Conservation (phyloP, 2,329 filamentous ascomycete species). For the Xylaria sp. region DNA sequence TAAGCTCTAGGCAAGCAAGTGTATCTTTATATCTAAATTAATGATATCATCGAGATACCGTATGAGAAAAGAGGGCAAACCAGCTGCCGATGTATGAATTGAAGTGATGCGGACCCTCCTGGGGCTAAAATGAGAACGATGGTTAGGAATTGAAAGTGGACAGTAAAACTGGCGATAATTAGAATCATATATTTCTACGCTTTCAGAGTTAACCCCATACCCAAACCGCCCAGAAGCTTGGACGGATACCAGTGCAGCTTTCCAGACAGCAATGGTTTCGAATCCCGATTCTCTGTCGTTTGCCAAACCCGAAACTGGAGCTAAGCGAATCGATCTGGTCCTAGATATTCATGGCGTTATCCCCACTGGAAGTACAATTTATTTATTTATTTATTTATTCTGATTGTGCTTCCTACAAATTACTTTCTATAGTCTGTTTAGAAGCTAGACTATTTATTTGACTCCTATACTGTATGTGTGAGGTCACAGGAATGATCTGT, state of each 20-base stretch:
- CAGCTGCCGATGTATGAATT: slow-evolving; percentile 20
- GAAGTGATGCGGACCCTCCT: slow-evolving; percentile 37
- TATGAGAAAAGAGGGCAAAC: slow-evolving; percentile 12
- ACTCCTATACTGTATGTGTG: neutral
- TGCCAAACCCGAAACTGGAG: neutral
- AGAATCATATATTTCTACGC: neutral
- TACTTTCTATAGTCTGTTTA: neutral
- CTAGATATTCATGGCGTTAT: neutral
- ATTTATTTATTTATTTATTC: neutral
- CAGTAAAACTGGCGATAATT: neutral
- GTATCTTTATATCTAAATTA: slow-evolving; percentile 25
- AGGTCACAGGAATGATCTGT: neutral
- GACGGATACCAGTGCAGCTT: neutral
- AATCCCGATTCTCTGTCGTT: neutral
- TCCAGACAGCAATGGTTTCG: slow-evolving; percentile 24
- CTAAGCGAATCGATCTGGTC: neutral
- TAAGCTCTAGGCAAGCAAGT: neutral
- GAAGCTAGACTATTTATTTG: neutral
- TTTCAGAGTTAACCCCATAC: too few species aligned
- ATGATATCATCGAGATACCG: neutral
- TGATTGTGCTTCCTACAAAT: neutral
- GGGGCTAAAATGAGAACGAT: slow-evolving; percentile 32
- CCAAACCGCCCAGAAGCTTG: too few species aligned
- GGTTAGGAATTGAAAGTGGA: slow-evolving; percentile 14
- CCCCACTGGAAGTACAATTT: neutral